Evolutionary conservation across 805 yeast genomes (phyloP), one percentile per base, ranked within the genome.

Genomic region (Pichia exigua): DNA sequence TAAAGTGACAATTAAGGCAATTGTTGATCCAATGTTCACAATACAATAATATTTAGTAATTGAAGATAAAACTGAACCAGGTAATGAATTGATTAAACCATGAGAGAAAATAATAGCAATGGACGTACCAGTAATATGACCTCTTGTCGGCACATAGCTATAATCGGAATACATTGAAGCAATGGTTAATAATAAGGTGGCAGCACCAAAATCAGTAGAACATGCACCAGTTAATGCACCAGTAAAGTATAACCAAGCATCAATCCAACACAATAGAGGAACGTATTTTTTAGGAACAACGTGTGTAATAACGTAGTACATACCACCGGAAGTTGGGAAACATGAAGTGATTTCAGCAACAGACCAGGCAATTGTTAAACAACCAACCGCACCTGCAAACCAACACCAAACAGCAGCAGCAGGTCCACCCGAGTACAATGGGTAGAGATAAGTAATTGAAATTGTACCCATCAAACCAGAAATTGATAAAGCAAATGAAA

Each of bases 401-500:
- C 85, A 81, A 49, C 82, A 77, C 85, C 85, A 81, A 11, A 78
- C 77, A 20, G 74, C 73, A 2, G 81, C 75, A n/a, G 82, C 82
- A 10, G 85, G 80, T 4, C 87, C 87, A 15, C 83, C 81, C 10
- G 79, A 66, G 59, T 63, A 63, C 39, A 75, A 61, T 10, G 80
- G 79, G 57, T 75, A 76, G 49, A 65, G 50, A 45, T 74, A 68
- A 11, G 82, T 78, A 35, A 83, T 78, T 12, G 84, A 72, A 35
- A 81, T 75, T 42, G 85, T 78, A 15, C 87, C 86, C 65, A 81
- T 74, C 45, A 82, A 69, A 20, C 87, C 86, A 64, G 83, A 82
- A 56, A 81, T 80, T 28, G 83, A 77, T 43, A 80, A 75, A 4
- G 85, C 85, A 56, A 81, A 81, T 4, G 85, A 83, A 57, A 78